These are phyloP conservation scores for Colletotrichum siamense DNA, from an alignment of 2,329 filamentous ascomycete species.

Conservation along the genomic window DNA sequence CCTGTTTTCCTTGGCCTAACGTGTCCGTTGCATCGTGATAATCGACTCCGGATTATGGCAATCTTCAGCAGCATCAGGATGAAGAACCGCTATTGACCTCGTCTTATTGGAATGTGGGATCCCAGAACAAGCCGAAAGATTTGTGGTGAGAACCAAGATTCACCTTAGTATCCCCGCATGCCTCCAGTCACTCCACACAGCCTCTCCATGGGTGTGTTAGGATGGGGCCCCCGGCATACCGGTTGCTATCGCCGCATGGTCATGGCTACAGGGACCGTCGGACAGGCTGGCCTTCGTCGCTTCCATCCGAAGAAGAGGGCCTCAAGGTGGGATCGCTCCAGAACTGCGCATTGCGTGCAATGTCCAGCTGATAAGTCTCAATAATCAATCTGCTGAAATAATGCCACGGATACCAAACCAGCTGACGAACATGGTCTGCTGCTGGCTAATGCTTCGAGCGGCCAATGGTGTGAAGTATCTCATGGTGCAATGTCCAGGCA, in stretches of 20 bases:
- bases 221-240: background rate
- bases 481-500: background rate
- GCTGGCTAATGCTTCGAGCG: background rate
- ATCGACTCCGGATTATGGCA: background rate
- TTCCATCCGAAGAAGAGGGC: background rate
- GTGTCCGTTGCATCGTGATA: background rate
- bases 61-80: background rate
- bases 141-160: background rate
- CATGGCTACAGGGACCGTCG: background rate
- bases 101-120: background rate
- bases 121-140: background rate
- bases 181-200: background rate
- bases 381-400: background rate
- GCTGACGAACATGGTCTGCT: background rate
- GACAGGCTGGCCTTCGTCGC: conserved; percentile 14
- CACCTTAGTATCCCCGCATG: background rate
- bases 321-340: background rate
- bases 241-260: conserved; percentile 7
- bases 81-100: background rate
- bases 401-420: background rate
- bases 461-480: background rate
- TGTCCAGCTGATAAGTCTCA: background rate
- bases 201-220: background rate
- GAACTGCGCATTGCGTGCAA: background rate
- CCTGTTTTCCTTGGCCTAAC: background rate